Base-by-base conservation (phyloP, 768 basidiomycete species). In the Calocera cornea region DNA sequence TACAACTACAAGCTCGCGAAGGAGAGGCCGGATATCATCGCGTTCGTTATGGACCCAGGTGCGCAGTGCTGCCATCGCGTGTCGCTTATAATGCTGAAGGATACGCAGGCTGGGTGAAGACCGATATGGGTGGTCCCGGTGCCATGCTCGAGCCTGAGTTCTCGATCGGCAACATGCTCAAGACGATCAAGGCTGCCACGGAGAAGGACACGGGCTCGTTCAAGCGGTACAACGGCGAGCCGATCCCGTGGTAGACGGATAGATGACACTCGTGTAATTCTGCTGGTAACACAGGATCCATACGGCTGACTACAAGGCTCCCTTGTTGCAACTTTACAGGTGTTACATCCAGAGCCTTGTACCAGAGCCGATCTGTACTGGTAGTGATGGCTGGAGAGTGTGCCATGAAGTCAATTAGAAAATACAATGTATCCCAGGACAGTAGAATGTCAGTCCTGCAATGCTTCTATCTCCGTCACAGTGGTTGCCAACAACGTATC, bases 401-500 rank as follows among this genome's bases (percentile, higher is more conserved):
- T 47, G 19, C 7, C 16, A 47, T 41, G 40, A 47, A 19, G 5
- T 47, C 8, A 47, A 47, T 17, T 47, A 19, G 22, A 11, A 16
- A 60, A 60, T 60, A 60, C 24, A 60, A 33, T 60, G 22, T 27
- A 16, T 64, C 3, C 36, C 5, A 29, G 82, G 72, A 16, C 76
- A 67, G n/a, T n/a, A n/a, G n/a, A 19, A 67, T 64, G 40, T 80
- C 73, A 89, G 69, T 90, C 89, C 72, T 86, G 84, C 67, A 91
- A 69, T 1, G 82, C 80, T 71, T 88, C 81, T 22, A 90, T 88
- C 70, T 88, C 87, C 16, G 78, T 75, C 34, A 78, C 80, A 72
- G 84, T 87, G 40, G 75, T 82, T 69, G 81, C 78, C 24, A 90
- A 78, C 71, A 83, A 88, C 0, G 83, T 83, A 73, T 87, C 87